Evolutionary conservation across 2,329 filamentous ascomycete species (phyloP), one percentile per base, ranked within the genome.

Genomic region (Fusarium liriodendri): DNA sequence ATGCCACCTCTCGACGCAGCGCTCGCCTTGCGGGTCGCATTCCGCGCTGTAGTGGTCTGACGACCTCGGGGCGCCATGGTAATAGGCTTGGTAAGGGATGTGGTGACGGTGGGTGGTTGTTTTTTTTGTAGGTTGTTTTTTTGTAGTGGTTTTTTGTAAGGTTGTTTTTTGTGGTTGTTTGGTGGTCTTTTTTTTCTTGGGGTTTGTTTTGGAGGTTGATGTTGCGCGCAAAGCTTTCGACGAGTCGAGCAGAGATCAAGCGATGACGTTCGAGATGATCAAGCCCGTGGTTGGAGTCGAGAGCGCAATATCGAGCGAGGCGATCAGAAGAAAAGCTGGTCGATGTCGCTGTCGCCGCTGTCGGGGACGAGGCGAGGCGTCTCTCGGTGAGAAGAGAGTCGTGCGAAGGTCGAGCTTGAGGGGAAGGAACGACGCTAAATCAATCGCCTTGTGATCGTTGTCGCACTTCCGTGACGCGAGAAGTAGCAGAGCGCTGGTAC

Each of bases 1-100:
- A 90, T 86, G 33, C 89, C 89, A 38, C 85, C 85, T 74, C 86
- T 83, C 35, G 76, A 73, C n/a, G 80, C 76, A 54, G 75, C 80
- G 65, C 74, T 83, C 14, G 82, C 71, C 66, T 76, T 80, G 64
- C 81, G 80, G 47, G 25, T 54, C 50, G 79, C 76, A 52, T 81
- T 81, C 35, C 83, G 81, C 35, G 77, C 77, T 55, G 78, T 66
- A 63, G 77, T 76, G 45, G 57, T 66, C 40, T 77, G 76, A 69
- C 80, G 75, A 65, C 82, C 82, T 67, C 81, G 79, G 33, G 82
- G 82, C 65, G 82, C 82, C 82, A 84, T 84, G 45, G 60, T 70
- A 47, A 50, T 64, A 62, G 27, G 61, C 59, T 62, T 33, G 62
- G 40, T n/a, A 18, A 35, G 40, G 37, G 50, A 63, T 42, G 55